phyloP scores from a whole-genome alignment of 2,329 filamentous ascomycete genomes.

The Xylaria arbuscula region DNA sequence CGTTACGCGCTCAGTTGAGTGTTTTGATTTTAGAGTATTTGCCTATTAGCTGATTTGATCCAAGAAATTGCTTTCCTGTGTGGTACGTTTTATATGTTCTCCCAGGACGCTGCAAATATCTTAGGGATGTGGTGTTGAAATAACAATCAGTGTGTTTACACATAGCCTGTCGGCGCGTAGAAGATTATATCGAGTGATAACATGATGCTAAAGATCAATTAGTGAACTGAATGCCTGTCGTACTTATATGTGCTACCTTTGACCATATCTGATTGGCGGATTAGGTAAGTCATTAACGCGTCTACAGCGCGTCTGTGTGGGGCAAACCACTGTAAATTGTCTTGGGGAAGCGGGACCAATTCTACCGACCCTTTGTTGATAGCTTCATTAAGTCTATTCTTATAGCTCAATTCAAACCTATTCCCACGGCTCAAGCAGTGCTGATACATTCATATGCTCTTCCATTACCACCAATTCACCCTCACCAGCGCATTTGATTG shows the following conservation, averaged over 20 bases:
- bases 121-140: too few species aligned
- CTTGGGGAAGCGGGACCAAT: background rate
- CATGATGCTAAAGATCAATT: too few species aligned
- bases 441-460: background rate
- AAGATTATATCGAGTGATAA: too few species aligned
- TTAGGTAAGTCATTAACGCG: slow-evolving; percentile 40
- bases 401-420: background rate
- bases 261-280: background rate
- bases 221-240: too few species aligned
- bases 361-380: background rate
- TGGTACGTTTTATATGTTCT: too few species aligned
- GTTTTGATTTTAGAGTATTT: background rate
- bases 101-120: too few species aligned
- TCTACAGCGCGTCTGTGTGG: slow-evolving; percentile 43
- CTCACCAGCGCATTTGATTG: background rate
- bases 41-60: too few species aligned
- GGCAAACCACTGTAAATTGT: slow-evolving; percentile 12
- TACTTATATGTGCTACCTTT: too few species aligned
- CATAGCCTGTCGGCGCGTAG: too few species aligned
- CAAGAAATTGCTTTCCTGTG: too few species aligned
- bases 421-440: too few species aligned
- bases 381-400: background rate
- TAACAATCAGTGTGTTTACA: too few species aligned
- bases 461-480: background rate
- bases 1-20: background rate